Percentiles rank a stretch among this genome's conserved stretches.
Conservation (phyloP, 2,329 filamentous ascomycete genomes). For the Aspergillus udagawae region DNA sequence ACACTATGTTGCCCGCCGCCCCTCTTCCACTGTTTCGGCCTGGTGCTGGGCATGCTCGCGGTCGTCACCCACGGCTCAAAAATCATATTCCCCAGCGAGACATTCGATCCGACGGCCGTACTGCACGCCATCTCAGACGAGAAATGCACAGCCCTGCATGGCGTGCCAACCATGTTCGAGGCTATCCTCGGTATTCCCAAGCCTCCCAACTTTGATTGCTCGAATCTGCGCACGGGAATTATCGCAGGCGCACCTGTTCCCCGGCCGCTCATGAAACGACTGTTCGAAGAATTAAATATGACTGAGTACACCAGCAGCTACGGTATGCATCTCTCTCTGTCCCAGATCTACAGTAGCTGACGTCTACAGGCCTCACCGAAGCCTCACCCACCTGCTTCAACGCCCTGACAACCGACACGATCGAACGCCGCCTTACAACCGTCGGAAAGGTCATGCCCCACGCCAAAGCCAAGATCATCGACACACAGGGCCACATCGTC, state of each 20-base stretch:
- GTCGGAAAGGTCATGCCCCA: conserved; percentile 76
- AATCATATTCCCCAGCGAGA: conserved; percentile 71
- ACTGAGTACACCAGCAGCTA: conserved; percentile 68
- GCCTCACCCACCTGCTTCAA: conserved; percentile 79
- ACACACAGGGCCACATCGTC: conserved; percentile 58
- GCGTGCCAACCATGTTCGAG: conserved; percentile 82
- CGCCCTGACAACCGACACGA: conserved; percentile 68
- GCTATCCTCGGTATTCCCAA: conserved; percentile 52
- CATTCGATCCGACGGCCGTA: conserved; percentile 65
- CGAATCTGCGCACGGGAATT: conserved; percentile 67
- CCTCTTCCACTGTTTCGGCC: conserved; percentile 80
- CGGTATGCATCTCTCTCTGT: conserved; percentile 17
- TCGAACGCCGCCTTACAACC: conserved; percentile 63
- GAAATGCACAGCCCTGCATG: conserved; percentile 70
- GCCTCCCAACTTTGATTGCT: conserved; percentile 45
- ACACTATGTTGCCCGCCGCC: conserved; percentile 77
- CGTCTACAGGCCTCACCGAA: conserved; percentile 61
- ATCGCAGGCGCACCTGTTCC: conserved; percentile 76
- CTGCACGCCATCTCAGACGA: conserved; percentile 64
- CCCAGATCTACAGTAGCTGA: background rate
- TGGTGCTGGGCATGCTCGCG: conserved; percentile 71
- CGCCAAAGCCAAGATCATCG: conserved; percentile 71
- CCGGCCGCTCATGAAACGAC: conserved; percentile 66
- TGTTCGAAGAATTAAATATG: conserved; percentile 70
- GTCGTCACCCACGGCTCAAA: conserved; percentile 70